Evolutionary conservation across 129 eudicot genomes (phyloP).

Genomic region (sunflower (Helianthus annuus)): DNA sequence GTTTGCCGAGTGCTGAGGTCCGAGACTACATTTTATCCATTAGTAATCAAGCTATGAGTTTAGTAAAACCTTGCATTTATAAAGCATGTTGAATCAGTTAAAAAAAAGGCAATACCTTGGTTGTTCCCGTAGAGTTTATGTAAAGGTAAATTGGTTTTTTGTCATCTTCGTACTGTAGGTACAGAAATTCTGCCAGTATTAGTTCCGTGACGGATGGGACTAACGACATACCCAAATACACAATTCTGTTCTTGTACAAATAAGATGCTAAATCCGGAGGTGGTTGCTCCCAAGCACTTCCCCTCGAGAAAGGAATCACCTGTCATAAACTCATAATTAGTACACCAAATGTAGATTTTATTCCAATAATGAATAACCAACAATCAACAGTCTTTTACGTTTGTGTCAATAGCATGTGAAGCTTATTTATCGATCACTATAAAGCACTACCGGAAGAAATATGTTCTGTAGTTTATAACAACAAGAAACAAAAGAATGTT

Average conservation of each 20-base stretch:
- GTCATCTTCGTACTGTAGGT: constrained; percentile 71
- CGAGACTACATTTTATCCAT: background rate
- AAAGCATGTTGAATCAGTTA: constrained; percentile 5
- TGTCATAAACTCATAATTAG: constrained; percentile 27
- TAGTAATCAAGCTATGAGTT: constrained; percentile 5
- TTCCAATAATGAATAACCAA: background rate
- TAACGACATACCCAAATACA: constrained; percentile 86
- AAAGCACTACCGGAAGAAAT: background rate
- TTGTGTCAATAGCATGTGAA: background rate
- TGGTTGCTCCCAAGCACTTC: constrained; percentile 82
- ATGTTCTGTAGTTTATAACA: background rate
- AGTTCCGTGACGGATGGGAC: constrained; percentile 80
- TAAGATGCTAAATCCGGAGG: constrained; percentile 96
- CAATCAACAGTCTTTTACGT: background rate
- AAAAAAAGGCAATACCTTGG: constrained; percentile 55
- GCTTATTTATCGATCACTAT: background rate
- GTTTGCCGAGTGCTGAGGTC: background rate
- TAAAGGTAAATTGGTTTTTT: constrained; percentile 86
- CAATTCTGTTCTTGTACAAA: constrained; percentile 71
- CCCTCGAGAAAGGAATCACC: constrained; percentile 90
- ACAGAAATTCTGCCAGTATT: constrained; percentile 76
- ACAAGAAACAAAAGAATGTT: background rate
- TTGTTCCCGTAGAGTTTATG: constrained; percentile 90
- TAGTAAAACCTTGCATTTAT: background rate
- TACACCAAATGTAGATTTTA: background rate